These are phyloP conservation scores for Ceratocystis variospora DNA, from an alignment of 2,329 filamentous ascomycete genomes.

Conservation along the genomic window DNA sequence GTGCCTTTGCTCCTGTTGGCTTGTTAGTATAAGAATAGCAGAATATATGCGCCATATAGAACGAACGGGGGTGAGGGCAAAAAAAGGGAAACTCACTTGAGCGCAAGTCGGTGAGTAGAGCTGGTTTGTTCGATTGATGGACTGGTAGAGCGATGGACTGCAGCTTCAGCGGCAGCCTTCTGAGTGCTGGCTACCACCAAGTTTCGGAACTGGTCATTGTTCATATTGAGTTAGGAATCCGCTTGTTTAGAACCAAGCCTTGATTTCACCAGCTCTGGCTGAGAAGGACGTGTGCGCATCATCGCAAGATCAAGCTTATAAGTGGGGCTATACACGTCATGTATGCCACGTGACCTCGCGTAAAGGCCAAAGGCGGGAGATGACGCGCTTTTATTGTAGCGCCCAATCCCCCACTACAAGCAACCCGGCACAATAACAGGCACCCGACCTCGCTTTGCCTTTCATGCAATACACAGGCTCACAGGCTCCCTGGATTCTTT, in stretches of 20 bases:
- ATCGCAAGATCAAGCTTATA: conserved; percentile 1
- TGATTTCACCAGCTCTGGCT: neutral
- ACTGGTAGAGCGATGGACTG: neutral
- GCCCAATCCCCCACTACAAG: neutral
- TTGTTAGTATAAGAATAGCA: neutral
- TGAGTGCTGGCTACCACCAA: conserved; percentile 45
- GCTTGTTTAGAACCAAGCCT: too few species aligned
- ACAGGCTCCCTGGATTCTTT: too few species aligned
- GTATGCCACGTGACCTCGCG: conserved; percentile 12
- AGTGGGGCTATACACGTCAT: conserved; percentile 8
- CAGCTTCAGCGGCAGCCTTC: conserved; percentile 27
- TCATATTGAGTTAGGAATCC: conserved; percentile 44
- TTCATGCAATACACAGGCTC: too few species aligned
- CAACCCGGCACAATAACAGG: neutral
- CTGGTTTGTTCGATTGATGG: neutral
- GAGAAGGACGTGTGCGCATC: neutral
- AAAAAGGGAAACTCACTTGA: conserved; percentile 35
- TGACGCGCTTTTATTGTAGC: neutral
- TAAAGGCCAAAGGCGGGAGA: neutral
- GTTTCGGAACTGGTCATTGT: conserved; percentile 87
- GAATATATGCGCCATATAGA: neutral
- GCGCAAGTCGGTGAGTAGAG: conserved; percentile 9
- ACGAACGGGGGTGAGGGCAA: neutral
- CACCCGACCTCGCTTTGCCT: too few species aligned
- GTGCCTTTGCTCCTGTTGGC: neutral